Conservation (phyloP, 805 yeast species). For the Ogataea angusta region DNA sequence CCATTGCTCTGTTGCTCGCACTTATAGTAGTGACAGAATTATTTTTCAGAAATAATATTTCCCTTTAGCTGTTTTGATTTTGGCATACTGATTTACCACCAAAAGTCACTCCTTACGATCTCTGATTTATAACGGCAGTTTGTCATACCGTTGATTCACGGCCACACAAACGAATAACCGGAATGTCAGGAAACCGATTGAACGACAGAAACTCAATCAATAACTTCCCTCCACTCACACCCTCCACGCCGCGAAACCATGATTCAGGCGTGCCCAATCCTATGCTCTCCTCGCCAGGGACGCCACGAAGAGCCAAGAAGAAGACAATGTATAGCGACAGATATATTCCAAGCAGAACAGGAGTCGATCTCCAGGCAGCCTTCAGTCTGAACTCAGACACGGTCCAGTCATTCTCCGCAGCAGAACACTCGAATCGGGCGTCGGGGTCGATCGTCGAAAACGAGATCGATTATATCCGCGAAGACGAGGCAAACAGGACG, state of each 20-base stretch:
- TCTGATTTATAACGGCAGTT: not conserved
- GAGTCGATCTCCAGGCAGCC: conserved; percentile 85
- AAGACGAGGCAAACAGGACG: conserved; percentile 81
- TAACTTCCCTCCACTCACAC: conserved; percentile 15
- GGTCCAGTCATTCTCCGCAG: conserved; percentile 10
- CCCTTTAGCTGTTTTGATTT: not conserved
- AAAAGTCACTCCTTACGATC: not conserved
- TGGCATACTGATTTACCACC: not conserved
- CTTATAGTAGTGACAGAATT: conserved; percentile 12
- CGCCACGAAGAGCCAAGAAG: conserved; percentile 44
- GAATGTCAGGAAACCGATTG: conserved; percentile 7
- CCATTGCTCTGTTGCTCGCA: conserved; percentile 8
- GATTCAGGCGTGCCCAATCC: conserved; percentile 15
- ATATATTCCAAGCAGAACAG: conserved; percentile 83
- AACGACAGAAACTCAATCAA: conserved; percentile 11
- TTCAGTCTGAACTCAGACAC: conserved; percentile 44
- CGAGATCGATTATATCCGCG: conserved; percentile 65
- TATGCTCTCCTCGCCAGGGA: conserved; percentile 37
- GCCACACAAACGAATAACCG: not conserved
- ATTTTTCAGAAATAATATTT: conserved; percentile 4
- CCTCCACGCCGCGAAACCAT: conserved; percentile 21
- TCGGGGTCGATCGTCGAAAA: conserved; percentile 36
- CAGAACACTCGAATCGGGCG: conserved; percentile 9
- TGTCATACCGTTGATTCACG: not conserved
- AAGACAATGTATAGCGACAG: conserved; percentile 71